Base-by-base conservation (phyloP, 1,139 yeast species). In the Debaryomyces coudertii region DNA sequence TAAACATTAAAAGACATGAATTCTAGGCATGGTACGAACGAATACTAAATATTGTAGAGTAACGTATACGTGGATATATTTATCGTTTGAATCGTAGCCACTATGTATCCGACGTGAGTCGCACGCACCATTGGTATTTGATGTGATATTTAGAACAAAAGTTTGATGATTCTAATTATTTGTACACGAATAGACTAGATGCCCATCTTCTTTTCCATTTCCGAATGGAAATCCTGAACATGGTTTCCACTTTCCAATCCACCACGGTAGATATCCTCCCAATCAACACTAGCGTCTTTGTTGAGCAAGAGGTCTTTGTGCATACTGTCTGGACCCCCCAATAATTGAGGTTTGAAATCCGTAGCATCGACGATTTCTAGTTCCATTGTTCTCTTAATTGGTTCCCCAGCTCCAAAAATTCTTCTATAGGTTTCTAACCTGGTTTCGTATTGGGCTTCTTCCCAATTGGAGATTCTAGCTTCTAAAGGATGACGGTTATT, bases 401-500 rank as follows among this genome's bases (percentile, higher is more conserved):
- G 96, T 60, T 89, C 98, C 9, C 95, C 97, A 40, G 95, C 86
- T 24, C 99, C 99, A 65, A 87, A 90, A 22, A 89, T 71, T 53
- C 95, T 80, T 61, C 96, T 80, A 66, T 87, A 85, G 47, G 83
- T 82, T 62, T 90, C 95, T 73, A 90, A 62, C 58, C 83, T 82
- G 53, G 87, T 73, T 36, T 83, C 83, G 41, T 77, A 77, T 61
- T 89, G 93, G 7, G 87, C 85, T 46, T 76, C 75, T 24, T 90
- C 95, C 98, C 98, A 93, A 57, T 83, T 77, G 47, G 71, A 68
- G 37, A 93, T 68, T 56, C 97, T 80, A 9, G 79, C 59, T 62
- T 93, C 95, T 53, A 93, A 74, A 6, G 98, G 98, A 66, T 93
- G 99, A 63, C 89, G 84, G 58, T 85, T 83, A 63, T 89, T 90